Evolutionary conservation across 805 yeast genomes (phyloP).

Genomic region (Cyberlindnera saturnus): DNA sequence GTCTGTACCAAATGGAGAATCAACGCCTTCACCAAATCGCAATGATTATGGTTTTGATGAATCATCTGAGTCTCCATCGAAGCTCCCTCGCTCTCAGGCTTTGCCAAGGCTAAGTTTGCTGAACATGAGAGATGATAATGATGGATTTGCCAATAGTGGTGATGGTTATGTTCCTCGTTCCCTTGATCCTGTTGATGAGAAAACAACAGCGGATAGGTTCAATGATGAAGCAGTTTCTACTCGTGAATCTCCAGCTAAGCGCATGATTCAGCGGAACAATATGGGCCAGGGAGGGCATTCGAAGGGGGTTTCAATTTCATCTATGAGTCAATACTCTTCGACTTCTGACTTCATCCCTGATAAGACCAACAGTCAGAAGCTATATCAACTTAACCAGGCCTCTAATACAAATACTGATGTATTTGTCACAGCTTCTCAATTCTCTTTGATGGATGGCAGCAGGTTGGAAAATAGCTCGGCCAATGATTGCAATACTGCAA

Average conservation of each 20-base stretch:
- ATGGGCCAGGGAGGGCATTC: not conserved
- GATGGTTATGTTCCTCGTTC: not conserved
- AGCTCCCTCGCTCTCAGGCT: constrained; percentile 19
- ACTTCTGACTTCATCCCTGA: constrained; percentile 8
- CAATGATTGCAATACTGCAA: not conserved
- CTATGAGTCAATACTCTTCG: constrained; percentile 21
- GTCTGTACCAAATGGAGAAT: constrained; percentile 17
- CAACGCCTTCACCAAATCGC: constrained; percentile 20
- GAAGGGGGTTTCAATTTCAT: constrained; percentile 15
- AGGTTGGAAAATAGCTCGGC: not conserved
- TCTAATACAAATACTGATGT: constrained; percentile 25
- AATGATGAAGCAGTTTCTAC: not conserved
- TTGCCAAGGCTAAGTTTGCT: constrained; percentile 21
- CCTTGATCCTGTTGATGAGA: constrained; percentile 9
- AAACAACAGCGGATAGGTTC: not conserved
- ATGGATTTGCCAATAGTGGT: constrained; percentile 6
- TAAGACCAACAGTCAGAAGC: constrained; percentile 4
- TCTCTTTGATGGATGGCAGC: constrained; percentile 21
- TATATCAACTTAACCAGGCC: constrained; percentile 14
- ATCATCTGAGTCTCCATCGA: constrained; percentile 16
- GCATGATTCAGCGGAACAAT: not conserved
- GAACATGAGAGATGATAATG: constrained; percentile 20
- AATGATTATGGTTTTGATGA: not conserved
- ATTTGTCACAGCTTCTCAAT: constrained; percentile 35
- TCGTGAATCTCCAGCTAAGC: not conserved